Percentiles rank a stretch among this genome's conserved stretches.
phyloP scores from a whole-genome alignment of 768 basidiomycete species.

The Gelatoporia subvermispora region DNA sequence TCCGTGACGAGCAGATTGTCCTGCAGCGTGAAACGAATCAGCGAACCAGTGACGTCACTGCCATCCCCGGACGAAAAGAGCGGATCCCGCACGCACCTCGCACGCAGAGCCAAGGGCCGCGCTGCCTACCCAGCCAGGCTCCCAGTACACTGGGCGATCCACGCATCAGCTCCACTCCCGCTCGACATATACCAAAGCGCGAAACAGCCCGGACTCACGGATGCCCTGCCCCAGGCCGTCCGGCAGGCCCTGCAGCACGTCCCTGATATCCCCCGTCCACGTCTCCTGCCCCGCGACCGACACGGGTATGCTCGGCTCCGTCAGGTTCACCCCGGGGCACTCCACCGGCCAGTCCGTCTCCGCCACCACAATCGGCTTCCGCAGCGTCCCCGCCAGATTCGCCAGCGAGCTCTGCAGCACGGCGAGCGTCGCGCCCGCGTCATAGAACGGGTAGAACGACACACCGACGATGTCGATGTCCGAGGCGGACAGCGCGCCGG shows the following conservation, averaged over 20 bases:
- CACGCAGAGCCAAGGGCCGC: conserved; percentile 33
- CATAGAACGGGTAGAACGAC: conserved; percentile 65
- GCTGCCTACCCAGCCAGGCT: conserved; percentile 61
- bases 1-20: conserved; percentile 47
- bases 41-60: too few species aligned
- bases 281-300: conserved; percentile 47
- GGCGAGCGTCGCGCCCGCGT: conserved; percentile 47
- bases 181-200: not conserved
- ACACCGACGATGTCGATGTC: conserved; percentile 59
- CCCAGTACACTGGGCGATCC: conserved; percentile 50
- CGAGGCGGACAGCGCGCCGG: conserved; percentile 41
- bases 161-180: not conserved
- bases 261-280: conserved; percentile 49
- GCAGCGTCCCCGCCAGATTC: conserved; percentile 41
- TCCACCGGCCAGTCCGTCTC: conserved; percentile 61
- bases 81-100: too few species aligned
- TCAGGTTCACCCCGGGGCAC: conserved; percentile 41
- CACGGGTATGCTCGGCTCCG: conserved; percentile 41
- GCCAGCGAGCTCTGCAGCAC: conserved; percentile 48
- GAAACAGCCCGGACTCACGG: conserved; percentile 19
- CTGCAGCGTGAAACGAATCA: conserved; percentile 24
- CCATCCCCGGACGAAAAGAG: too few species aligned
- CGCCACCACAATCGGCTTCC: conserved; percentile 56
- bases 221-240: conserved; percentile 36
- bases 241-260: conserved; percentile 37